Base-by-base conservation (phyloP, 305 asterid species). In the Euphrasia arctica region DNA sequence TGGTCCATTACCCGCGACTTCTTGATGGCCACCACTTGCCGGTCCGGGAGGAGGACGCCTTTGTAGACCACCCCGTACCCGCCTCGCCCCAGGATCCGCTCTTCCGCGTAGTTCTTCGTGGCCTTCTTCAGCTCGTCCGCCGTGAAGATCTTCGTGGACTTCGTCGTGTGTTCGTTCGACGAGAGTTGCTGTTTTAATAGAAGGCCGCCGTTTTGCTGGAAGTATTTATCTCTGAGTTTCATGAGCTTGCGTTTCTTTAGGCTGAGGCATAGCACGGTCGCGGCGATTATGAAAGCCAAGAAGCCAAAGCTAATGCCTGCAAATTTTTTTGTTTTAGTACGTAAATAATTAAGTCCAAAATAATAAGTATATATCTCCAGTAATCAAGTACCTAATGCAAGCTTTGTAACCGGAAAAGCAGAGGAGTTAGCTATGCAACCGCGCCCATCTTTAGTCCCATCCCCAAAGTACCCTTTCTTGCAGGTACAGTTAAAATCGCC, bases 251-350 rank as follows among this genome's bases (percentile, higher is more conserved):
- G 65, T 39, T 62, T 76, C 34, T 65, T 67, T 15, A 79, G 4
- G 63, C 73, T 68, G 28, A 75, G 63, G 54, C 65, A 70, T 0
- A 86, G 34, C 70, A 72, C 75, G 3, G 74, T 41, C 9, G 31
- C 45, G 4, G 68, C 77, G 10, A 78, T 15, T 43, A 75, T 63
- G 4, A 82, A 54, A 51, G 78, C 69, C 64, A 82, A 55, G 58
- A 84, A 71, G 6, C 89, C 89, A 63, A 82, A 80, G 27, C 85
- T 62, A 0, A 79, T 11, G 31, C 85, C 95, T 86, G 74, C 72
- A 70, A 10, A 64, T n/a, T 59, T 4, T 2, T 8, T 13, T 25
- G 2, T 25, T 25, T 25, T 18, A 18, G 22, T 18, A 18, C 22
- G 22, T 18, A 18, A 18, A 18, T 18, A 18, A 18, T 18, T 18